Base-by-base conservation (phyloP, 108 stramenopile species). In the Asterionellopsis glacialis region DNA sequence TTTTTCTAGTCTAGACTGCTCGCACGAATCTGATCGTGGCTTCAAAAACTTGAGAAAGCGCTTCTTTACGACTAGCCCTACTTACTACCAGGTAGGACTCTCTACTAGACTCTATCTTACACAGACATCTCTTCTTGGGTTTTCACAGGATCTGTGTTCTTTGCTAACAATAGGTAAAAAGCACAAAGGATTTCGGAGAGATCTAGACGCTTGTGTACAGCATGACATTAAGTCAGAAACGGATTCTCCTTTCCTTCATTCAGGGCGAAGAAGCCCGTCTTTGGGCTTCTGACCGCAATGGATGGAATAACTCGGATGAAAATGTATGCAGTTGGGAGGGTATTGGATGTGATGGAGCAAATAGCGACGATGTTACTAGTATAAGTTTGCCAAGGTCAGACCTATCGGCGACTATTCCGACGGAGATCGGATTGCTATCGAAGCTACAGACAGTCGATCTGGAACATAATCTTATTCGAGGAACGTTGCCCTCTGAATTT, bases 281-380 rank as follows among this genome's bases (percentile, higher is more conserved):
- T 11, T 70, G 69, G 69, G 69, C 69, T 14, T 26, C 63, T 0
- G n/a, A 21, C 10, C 22, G 45, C 11, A 21, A 41, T 13, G 69
- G 69, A 14, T 70, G 69, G 69, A 64, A 18, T 64, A 63, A 45
- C 5, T 33, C 23, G 16, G 24, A 14, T 0, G 47, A 57, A 44
- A 25, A 28, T 33, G 33, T 70, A 21, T 81, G 80, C 59, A 59
- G 65, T 26, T 81, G 80, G 80, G 65, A 76, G 14, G 76, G 76
- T 28, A 44, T 81, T 41, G 42, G 45, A 18, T 81, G 80, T 59
- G 45, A 64, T 18, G 44, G 48, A 26, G 57, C 48, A 42, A 16
- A 55, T 24, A n/a, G n/a, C 33, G 47, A 50, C 13, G 45, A 63
- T 21, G 54, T 80, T n/a, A 66, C 51, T n/a, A 33, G 42, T 11